These are phyloP conservation scores for Acarospora socialis DNA, from an alignment of 2,329 filamentous ascomycete species.

Conservation along the genomic window DNA sequence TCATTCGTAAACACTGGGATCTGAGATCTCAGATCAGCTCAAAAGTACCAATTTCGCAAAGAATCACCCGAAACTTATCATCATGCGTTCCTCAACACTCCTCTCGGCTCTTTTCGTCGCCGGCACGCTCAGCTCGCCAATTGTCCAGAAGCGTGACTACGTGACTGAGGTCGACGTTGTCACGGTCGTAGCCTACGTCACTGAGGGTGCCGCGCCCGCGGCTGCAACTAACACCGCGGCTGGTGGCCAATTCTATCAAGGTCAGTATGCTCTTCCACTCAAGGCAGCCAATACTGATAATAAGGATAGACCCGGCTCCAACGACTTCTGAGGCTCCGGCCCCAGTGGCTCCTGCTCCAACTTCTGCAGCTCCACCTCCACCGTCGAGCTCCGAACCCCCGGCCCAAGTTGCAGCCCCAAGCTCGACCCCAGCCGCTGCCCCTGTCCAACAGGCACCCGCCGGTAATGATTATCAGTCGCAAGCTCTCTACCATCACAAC, in stretches of 20 bases:
- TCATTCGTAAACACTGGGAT: constrained; percentile 2
- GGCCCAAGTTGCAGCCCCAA: constrained; percentile 1
- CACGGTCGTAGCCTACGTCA: constrained; percentile 3
- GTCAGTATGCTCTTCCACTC: too few relatives aligned
- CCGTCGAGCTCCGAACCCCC: constrained; percentile 1
- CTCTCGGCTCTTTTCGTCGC: constrained; percentile 3
- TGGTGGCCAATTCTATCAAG: too few relatives aligned
- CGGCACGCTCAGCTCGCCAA: constrained; percentile 8
- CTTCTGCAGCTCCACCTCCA: constrained; percentile 4
- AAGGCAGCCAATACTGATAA: too few relatives aligned
- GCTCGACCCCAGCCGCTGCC: constrained; percentile 5
- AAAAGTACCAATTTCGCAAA: background rate
- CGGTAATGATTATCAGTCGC: constrained; percentile 21
- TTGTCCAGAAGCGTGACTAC: constrained; percentile 1
- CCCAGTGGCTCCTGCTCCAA: background rate
- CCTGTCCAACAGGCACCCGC: constrained; percentile 7
- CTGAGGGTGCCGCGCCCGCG: background rate
- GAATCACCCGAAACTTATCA: too few relatives aligned
- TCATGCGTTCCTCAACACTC: constrained; percentile 10
- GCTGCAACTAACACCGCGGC: too few relatives aligned
- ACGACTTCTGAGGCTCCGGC: background rate
- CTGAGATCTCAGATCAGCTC: constrained; percentile 2
- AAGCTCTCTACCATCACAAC: constrained; percentile 62
- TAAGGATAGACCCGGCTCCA: constrained; percentile 1
- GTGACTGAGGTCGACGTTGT: background rate